Base-by-base conservation (phyloP, 805 yeast genomes). In the Lachancea cidri region DNA sequence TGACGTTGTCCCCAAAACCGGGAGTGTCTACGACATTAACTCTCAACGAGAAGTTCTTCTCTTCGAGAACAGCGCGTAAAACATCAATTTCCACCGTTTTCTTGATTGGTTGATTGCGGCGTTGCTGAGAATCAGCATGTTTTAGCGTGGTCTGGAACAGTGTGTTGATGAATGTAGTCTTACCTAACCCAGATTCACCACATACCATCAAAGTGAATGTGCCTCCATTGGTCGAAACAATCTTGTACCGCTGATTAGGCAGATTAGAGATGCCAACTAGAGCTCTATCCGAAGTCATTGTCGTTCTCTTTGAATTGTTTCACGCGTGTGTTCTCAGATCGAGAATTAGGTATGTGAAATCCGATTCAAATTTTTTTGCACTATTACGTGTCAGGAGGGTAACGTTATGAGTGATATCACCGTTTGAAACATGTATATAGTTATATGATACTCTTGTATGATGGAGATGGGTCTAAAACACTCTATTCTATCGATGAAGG, bases 151-250 rank as follows among this genome's bases (percentile, higher is more conserved):
- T 76, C 63, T 86, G 93, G 64, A 89, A 86, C 43, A 88, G 64
- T 2, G 95, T 86, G 65, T 86, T 86, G 61, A 88, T 71, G 52
- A 87, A 87, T 0, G 96, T 88, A n/a, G 94, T 82, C 63, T 88
- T 86, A 46, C 97, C 97, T 38, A 87, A 68, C 5, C 96, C 96
- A 36, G 89, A 78, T 62, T 88, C 96, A 53, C 97, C 97, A 35
- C 87, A 86, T 19, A 86, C 80, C 88, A 86, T 83, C 50, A 85
- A 48, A 30, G 88, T 85, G 68, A 85, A 81, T 17, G 79, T 73
- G 44, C 87, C 83, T 33, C 93, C 94, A 52, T 77, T 71, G 49
- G 81, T 80, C 44, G 85, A 79, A 38, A 83, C 83, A 47, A 82
- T 77, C 60, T 83, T 84, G 67, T 83, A 83, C 60, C 84, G 73